Evolutionary conservation across 1,284 basidiomycete genomes (phyloP).

Genomic region (Schizopora paradoxa): DNA sequence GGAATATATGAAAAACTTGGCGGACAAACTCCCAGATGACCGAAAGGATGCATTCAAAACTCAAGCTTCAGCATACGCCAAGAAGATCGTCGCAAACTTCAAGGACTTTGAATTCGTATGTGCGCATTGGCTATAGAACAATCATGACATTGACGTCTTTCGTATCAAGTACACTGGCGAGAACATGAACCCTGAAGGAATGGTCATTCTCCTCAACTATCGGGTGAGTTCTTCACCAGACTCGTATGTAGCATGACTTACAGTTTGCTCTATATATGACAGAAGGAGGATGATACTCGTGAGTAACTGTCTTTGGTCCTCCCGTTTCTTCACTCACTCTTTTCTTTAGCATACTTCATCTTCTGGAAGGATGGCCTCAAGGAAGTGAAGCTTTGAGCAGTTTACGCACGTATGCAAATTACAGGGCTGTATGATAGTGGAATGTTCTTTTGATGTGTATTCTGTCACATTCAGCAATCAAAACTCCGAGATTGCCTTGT

Average conservation of each 20-base stretch:
- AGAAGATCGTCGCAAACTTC: slow-evolving; percentile 89
- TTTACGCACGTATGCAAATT: too few relatives aligned
- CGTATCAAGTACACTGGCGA: slow-evolving; percentile 76
- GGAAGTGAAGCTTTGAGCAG: slow-evolving; percentile 57
- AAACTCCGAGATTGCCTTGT: too few relatives aligned
- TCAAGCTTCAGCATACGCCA: slow-evolving; percentile 70
- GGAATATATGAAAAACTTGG: slow-evolving; percentile 82
- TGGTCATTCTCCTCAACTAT: slow-evolving; percentile 87
- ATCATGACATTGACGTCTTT: background rate
- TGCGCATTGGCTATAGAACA: background rate
- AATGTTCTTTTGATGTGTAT: too few relatives aligned
- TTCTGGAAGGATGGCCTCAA: slow-evolving; percentile 93
- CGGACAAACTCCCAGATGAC: slow-evolving; percentile 58
- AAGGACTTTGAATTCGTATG: slow-evolving; percentile 85
- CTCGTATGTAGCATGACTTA: background rate
- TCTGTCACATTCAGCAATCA: too few relatives aligned
- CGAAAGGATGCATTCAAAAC: slow-evolving; percentile 82
- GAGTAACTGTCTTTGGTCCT: slow-evolving; percentile 28
- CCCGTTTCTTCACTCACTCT: slow-evolving; percentile 4
- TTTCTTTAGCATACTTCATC: slow-evolving; percentile 74
- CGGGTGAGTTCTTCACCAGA: slow-evolving; percentile 40
- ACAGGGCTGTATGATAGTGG: too few relatives aligned
- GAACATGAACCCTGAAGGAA: slow-evolving; percentile 81
- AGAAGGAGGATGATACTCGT: slow-evolving; percentile 76
- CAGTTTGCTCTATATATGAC: background rate